Evolutionary conservation across 768 basidiomycete genomes (phyloP), one percentile per base, ranked within the genome.

Genomic region (Suillus spraguei): DNA sequence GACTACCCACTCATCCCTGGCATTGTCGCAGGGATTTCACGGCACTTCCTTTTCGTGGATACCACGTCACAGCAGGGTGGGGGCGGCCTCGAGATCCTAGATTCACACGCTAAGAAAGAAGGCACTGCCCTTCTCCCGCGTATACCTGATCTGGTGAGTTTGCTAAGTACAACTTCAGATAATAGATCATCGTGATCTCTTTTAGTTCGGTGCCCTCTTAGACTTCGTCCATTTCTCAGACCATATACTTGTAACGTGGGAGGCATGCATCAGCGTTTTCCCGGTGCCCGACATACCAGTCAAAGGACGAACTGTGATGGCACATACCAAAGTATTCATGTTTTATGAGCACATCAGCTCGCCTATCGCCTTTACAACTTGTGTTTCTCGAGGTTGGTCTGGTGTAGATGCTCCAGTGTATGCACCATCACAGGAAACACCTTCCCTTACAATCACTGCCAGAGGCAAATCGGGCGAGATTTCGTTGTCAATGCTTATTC

Each of bases 301-400:
- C 13, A 63, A 70, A 2, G 72, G 68, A 2, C 72, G 56, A 52
- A 54, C 61, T n/a, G 47, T 70, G 16, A 61, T 72, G 32, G 70
- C 70, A 13, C 70, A 64, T 22, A 63, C 46, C 16, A 66, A 72
- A 24, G 70, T 74, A 32, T 75, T 72, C 55, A 62, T 74, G 56
- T 70, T 73, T 33, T 64, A 65, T 42, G 74, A 75, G 50, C 52
- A 61, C 33, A 55, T 73, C 54, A 50, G 55, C 39, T 66, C 64
- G 9, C 72, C 72, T 1, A 32, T 74, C 10, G 68, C 67, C 17
- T 73, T 75, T 16, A 75, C 74, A 41, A 65, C 74, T 39, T 73
- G 72, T 49, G 60, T 62, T 14, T 50, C 66, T 35, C 67, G 72
- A 36, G 35, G 2, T 52, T 32, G 17, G 17, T 47, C 28, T 35